Conservation (phyloP, 1,284 basidiomycete species). For the Entoloma clypeatum region DNA sequence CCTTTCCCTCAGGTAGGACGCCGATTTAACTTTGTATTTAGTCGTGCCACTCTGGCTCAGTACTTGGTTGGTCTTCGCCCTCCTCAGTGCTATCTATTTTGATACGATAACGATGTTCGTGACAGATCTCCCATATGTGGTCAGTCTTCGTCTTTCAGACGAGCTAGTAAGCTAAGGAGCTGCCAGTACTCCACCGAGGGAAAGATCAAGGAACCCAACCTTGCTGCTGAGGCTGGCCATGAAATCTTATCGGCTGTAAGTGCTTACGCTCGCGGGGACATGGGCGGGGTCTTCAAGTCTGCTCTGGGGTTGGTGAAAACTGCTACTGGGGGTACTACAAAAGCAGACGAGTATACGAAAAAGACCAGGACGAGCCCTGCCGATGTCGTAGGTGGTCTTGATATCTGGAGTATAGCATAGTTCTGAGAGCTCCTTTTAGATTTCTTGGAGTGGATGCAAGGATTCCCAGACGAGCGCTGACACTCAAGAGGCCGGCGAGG, state of each 20-base stretch:
- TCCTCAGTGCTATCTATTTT: constrained; percentile 3
- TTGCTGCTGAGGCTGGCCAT: constrained; percentile 74
- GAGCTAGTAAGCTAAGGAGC: neutral
- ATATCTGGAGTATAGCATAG: neutral
- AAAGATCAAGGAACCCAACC: constrained; percentile 89
- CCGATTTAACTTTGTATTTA: constrained; percentile 22
- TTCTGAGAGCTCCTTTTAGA: constrained; percentile 30
- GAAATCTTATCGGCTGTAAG: constrained; percentile 66
- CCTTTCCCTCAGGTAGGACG: neutral
- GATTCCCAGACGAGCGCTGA: constrained; percentile 94
- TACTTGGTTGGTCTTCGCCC: constrained; percentile 41
- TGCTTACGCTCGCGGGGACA: constrained; percentile 75
- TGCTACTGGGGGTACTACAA: constrained; percentile 43
- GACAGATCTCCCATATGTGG: constrained; percentile 62
- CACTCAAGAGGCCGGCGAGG: constrained; percentile 74
- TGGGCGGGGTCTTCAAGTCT: constrained; percentile 66
- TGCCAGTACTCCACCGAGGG: constrained; percentile 85
- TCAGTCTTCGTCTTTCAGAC: constrained; percentile 27
- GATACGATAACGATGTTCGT: neutral
- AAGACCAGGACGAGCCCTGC: constrained; percentile 78
- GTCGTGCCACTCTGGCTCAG: constrained; percentile 71
- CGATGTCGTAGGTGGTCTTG: constrained; percentile 44
- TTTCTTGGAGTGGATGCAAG: constrained; percentile 88
- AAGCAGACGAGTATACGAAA: constrained; percentile 61
- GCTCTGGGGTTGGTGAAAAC: constrained; percentile 49